Conservation (phyloP, 305 asterid species). For the Andrographis paniculata region DNA sequence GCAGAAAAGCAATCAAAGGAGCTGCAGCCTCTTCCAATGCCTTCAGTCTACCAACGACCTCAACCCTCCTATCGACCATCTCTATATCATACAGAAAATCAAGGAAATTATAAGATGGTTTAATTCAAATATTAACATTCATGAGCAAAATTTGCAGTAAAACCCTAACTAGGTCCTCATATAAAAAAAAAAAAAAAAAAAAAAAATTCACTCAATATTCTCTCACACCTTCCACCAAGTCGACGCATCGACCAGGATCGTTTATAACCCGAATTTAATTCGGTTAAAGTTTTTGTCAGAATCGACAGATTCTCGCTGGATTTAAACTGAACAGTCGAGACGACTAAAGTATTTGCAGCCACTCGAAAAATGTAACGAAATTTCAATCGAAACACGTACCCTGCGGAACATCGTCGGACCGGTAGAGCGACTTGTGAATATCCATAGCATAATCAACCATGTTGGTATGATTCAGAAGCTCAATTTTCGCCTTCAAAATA, state of each 20-base stretch:
- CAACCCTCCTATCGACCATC: slow-evolving; percentile 50
- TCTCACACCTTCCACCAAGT: too few species aligned
- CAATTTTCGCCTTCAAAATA: slow-evolving; percentile 72
- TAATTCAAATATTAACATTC: neutral
- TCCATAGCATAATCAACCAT: slow-evolving; percentile 99
- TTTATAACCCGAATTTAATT: too few species aligned
- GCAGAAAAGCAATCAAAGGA: slow-evolving; percentile 71
- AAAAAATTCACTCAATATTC: too few species aligned
- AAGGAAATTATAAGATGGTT: slow-evolving; percentile 3
- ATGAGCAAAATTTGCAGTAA: neutral
- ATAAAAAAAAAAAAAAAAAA: too few species aligned
- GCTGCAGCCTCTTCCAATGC: slow-evolving; percentile 89
- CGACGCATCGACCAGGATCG: too few species aligned
- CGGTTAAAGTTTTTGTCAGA: too few species aligned
- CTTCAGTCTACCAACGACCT: slow-evolving; percentile 49
- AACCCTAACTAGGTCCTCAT: too few species aligned
- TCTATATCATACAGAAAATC: slow-evolving; percentile 20
- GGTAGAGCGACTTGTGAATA: slow-evolving; percentile 63
- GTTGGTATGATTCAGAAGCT: slow-evolving; percentile 72
- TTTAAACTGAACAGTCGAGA: too few species aligned
- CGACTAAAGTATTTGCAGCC: too few species aligned
- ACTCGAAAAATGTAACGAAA: too few species aligned
- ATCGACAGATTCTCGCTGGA: too few species aligned
- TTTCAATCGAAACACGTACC: slow-evolving; percentile 22
- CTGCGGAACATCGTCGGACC: slow-evolving; percentile 72